These are phyloP conservation scores for Fusarium sacchari DNA, from an alignment of 2,329 filamentous ascomycete species.

Conservation along the genomic window DNA sequence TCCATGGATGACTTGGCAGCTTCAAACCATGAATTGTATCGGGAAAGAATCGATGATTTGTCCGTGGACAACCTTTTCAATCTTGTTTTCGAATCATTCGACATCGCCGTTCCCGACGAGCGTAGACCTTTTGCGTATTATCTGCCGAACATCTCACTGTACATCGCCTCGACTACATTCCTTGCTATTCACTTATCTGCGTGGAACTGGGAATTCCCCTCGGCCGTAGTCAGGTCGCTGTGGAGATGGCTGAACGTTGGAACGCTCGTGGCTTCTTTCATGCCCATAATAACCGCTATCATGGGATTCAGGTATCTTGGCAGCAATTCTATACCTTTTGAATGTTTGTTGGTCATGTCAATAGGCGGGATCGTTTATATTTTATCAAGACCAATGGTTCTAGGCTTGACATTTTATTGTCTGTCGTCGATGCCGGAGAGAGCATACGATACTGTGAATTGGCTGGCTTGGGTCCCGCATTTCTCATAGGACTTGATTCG, in stretches of 20 bases:
- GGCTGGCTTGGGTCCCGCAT: neutral
- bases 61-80: rapidly evolving
- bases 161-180: neutral
- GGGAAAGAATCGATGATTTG: neutral
- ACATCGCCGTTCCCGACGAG: rapidly evolving
- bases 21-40: rapidly evolving
- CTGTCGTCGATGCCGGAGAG: neutral
- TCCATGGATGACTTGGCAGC: neutral
- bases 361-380: too few relatives aligned
- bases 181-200: neutral
- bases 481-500: neutral
- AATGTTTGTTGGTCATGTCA: too few relatives aligned
- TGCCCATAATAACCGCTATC: rapidly evolving
- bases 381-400: rapidly evolving
- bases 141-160: neutral
- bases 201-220: neutral
- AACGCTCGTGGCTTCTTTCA: neutral
- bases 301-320: too few relatives aligned
- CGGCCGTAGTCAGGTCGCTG: rapidly evolving
- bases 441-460: rapidly evolving
- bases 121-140: neutral
- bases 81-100: rapidly evolving
- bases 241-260: neutral
- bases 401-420: rapidly evolving
- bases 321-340: too few relatives aligned